Evolutionary conservation across 768 basidiomycete genomes (phyloP).

Genomic region (Tulasnella sp.): DNA sequence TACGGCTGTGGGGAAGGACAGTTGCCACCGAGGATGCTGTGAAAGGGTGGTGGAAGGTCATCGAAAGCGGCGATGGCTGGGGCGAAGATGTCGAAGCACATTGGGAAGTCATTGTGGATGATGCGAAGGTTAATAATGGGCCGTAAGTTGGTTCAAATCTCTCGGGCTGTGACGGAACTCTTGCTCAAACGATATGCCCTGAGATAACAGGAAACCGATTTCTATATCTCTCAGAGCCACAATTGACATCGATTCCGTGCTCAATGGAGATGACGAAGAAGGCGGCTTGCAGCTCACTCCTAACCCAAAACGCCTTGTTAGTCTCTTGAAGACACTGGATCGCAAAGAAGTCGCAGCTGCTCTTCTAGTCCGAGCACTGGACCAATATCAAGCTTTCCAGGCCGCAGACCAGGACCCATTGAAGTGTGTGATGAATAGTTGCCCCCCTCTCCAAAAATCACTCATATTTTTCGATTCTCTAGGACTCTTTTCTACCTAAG

Average conservation of each 20-base stretch:
- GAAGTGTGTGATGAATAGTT: conserved; percentile 35
- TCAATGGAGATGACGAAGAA: conserved; percentile 37
- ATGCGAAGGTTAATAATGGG: conserved; percentile 43
- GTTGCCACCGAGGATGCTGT: conserved; percentile 51
- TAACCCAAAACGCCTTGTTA: conserved; percentile 65
- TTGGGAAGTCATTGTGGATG: conserved; percentile 57
- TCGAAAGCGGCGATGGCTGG: conserved; percentile 37
- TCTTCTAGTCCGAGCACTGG: conserved; percentile 69
- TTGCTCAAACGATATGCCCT: background rate
- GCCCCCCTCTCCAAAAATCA: background rate
- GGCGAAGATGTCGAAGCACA: conserved; percentile 43
- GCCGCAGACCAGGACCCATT: conserved; percentile 30
- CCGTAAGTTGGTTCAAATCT: conserved; percentile 41
- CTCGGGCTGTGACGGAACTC: background rate
- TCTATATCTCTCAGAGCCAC: conserved; percentile 23
- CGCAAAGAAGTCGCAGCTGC: conserved; percentile 66
- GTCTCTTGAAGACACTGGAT: conserved; percentile 59
- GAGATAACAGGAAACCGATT: background rate
- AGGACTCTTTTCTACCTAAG: conserved; percentile 70
- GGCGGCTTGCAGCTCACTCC: conserved; percentile 68
- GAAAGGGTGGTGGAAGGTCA: conserved; percentile 55
- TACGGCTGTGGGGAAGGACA: conserved; percentile 74
- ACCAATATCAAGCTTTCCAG: conserved; percentile 56
- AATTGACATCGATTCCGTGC: conserved; percentile 32
- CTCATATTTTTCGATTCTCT: background rate